Evolutionary conservation across 768 basidiomycete species (phyloP), one percentile per base, ranked within the genome.

Genomic region (Pleurotus ostreatus): DNA sequence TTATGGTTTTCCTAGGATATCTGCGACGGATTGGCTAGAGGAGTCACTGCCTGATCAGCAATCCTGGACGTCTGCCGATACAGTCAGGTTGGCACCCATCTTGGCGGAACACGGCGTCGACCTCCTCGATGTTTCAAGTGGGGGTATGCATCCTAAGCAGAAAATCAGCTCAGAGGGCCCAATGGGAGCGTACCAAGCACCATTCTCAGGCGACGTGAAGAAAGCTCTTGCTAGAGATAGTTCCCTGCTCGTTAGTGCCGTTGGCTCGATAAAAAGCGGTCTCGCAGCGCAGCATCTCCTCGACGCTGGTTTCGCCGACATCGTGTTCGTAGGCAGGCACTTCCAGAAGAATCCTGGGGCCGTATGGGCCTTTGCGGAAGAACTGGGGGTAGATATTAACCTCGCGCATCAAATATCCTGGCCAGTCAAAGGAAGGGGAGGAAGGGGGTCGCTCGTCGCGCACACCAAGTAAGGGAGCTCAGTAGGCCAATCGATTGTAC

Each of bases 341-440:
- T 86, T 87, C 72, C 77, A 79, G 67, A 82, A 81, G 70, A 81
- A 87, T 60, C 85, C 85, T 0, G 78, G 76, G 0, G 59, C 67
- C 4, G 77, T 79, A 3, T 77, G 76, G 76, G 63, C 71, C 6
- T 83, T 82, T 62, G 83, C 84, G 1, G 79, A 83, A 22, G 80
- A 84, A 41, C 63, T 86, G 37, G 81, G 76, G 4, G 78, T 84
- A 3, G 62, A 69, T 20, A 68, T 81, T 15, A 70, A 72, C n/a
- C 18, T 74, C 6, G 77, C 82, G 1, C 66, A 79, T 57, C 84
- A 85, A 66, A 84, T 85, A 46, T 71, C 72, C 49, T 85, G 83
- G 83, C 73, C 66, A 0, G 81, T 81, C 59, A 62, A 49, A n/a
- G 78, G 80, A 37, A 67, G 75, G n/a, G 54, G 25, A 26, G 54